Conservation (phyloP, 2,329 filamentous ascomycete genomes). For the Aspergillus terreus region DNA sequence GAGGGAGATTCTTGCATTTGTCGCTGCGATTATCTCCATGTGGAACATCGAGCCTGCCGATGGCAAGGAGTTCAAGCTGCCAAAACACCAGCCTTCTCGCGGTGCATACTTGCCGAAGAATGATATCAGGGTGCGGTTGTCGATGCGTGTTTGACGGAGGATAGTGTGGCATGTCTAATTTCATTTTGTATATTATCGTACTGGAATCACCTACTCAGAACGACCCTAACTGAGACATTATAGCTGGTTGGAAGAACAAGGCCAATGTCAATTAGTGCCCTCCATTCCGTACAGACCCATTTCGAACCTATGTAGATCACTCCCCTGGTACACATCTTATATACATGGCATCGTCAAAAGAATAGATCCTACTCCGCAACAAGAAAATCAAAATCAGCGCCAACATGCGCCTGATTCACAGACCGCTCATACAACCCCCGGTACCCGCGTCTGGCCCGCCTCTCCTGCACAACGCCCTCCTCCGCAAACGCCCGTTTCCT, state of each 20-base stretch:
- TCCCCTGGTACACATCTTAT: too few relatives aligned
- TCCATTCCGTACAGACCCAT: too few relatives aligned
- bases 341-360: too few relatives aligned
- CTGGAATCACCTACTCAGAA: too few relatives aligned
- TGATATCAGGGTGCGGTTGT: slow-evolving; percentile 55
- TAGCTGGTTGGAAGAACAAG: too few relatives aligned
- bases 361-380: slow-evolving; percentile 13
- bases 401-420: slow-evolving; percentile 42
- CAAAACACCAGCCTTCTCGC: slow-evolving; percentile 46
- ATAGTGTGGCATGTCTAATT: background rate
- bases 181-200: too few relatives aligned
- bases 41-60: slow-evolving; percentile 54
- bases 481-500: slow-evolving; percentile 1
- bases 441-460: slow-evolving; percentile 34
- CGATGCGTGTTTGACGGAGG: slow-evolving; percentile 30
- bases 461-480: slow-evolving; percentile 10
- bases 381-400: slow-evolving; percentile 40
- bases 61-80: slow-evolving; percentile 49
- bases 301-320: too few relatives aligned
- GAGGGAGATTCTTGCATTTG: slow-evolving; percentile 48
- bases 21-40: slow-evolving; percentile 50
- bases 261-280: too few relatives aligned
- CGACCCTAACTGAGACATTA: too few relatives aligned
- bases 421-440: slow-evolving; percentile 39
- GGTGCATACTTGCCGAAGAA: slow-evolving; percentile 50